Evolutionary conservation across 192 early-diverging fungal species (phyloP), one percentile per base, ranked within the genome.

Genomic region (Thoreauomyces humboldtii): DNA sequence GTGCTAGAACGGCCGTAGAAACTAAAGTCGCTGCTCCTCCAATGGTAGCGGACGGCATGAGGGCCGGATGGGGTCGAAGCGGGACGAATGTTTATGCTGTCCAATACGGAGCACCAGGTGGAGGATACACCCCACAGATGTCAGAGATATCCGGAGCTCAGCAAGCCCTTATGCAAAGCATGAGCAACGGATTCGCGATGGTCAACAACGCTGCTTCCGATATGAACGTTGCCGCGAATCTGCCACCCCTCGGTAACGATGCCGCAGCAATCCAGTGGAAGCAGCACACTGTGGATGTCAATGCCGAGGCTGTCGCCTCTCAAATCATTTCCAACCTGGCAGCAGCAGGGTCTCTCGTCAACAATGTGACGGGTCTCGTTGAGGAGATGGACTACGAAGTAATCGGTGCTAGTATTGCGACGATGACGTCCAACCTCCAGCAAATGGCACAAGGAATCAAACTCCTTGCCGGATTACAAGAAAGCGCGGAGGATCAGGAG

Each of bases 381-480:
- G 82, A 84, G 31, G 61, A 73, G 42, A 76, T 85, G 72, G 80
- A 85, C 32, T 85, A 74, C 56, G 82, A 85, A n/a, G 36, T 62
- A 15, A 60, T 85, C 42, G 75, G 65, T 12, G 62, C 63, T 15
- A 75, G 66, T 50, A 63, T 85, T 24, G 63, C 51, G 4, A 69
- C 73, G 0, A 51, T 85, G n/a, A 69, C 75, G 0, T 74, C 80
- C 7, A 82, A 82, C 57, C 37, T 80, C 12, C 45, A 43, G 17
- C 83, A 85, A 58, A 71, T 82, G 56, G 57, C 76, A 14, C 82
- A 81, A 41, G 77, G 83, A 9, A 57, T 80, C n/a, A 85, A 82
- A 59, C 50, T 85, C 46, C 59, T 85, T 33, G 54, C 76, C 7
- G 78, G 79, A 2, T 54, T 78, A 22, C 60, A 71, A 24, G 60